Conservation (phyloP, 2,329 filamentous ascomycete genomes). For the Stagonosporopsis tanaceti region DNA sequence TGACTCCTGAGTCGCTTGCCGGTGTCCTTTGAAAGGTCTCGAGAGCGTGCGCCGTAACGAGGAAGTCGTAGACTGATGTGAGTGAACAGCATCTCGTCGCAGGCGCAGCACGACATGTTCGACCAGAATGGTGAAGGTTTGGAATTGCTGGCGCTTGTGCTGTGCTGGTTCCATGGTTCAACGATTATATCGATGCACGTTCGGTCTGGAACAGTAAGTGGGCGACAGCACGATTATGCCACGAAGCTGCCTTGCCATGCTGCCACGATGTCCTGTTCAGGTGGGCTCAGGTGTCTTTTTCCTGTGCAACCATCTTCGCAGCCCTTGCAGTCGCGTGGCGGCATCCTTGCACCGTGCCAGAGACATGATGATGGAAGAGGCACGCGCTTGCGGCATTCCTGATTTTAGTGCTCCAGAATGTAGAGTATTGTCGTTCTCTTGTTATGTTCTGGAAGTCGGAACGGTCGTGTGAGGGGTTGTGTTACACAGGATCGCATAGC, state of each 20-base stretch:
- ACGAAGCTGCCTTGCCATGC: constrained; percentile 12
- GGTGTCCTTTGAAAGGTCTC: constrained; percentile 13
- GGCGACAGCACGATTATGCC: constrained; percentile 18
- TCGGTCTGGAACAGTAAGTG: constrained; percentile 12
- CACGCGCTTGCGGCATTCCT: constrained; percentile 24
- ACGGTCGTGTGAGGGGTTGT: constrained; percentile 14
- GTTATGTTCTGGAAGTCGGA: constrained; percentile 18
- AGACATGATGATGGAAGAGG: constrained; percentile 20
- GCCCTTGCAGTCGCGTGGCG: constrained; percentile 25
- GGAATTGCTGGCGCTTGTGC: constrained; percentile 20
- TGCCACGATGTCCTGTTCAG: constrained; percentile 18
- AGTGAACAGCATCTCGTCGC: constrained; percentile 13
- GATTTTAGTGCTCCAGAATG: constrained; percentile 12
- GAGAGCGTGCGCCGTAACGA: constrained; percentile 16
- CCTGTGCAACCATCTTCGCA: constrained; percentile 17
- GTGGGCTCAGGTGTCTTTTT: constrained; percentile 17
- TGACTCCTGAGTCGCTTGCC: constrained; percentile 5
- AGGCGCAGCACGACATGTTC: constrained; percentile 21
- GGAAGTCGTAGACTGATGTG: constrained; percentile 8
- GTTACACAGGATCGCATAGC: constrained; percentile 8
- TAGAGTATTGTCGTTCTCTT: constrained; percentile 17
- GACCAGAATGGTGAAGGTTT: constrained; percentile 18
- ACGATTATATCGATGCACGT: constrained; percentile 3
- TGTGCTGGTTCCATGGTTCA: constrained; percentile 21
- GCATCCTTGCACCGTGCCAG: constrained; percentile 20